Evolutionary conservation across 2,329 filamentous ascomycete species (phyloP).

Genomic region (Aquanectria penicillioides): DNA sequence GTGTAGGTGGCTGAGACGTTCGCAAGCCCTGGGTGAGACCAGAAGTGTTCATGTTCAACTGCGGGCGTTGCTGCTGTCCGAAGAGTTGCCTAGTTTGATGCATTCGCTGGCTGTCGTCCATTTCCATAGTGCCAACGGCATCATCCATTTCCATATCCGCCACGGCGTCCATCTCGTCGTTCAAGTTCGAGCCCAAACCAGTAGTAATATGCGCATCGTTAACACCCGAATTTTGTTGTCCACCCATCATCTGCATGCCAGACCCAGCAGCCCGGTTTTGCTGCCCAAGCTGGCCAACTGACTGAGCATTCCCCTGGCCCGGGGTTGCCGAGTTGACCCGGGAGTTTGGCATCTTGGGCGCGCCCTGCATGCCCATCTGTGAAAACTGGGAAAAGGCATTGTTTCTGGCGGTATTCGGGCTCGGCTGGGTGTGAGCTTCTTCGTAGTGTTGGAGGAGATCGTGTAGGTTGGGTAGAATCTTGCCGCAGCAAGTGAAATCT

Average conservation of each 20-base stretch:
- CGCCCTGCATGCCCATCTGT: conserved; percentile 46
- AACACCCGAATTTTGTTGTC: conserved; percentile 39
- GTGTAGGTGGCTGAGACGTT: conserved; percentile 87
- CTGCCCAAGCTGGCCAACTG: conserved; percentile 47
- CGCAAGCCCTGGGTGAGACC: conserved; percentile 81
- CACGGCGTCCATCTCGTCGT: conserved; percentile 81
- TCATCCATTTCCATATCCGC: conserved; percentile 99
- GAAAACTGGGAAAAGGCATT: conserved; percentile 54
- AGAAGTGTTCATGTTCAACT: conserved; percentile 83
- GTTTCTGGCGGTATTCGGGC: conserved; percentile 53
- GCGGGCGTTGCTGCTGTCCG: conserved; percentile 71
- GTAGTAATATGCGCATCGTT: conserved; percentile 53
- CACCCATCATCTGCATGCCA: conserved; percentile 55
- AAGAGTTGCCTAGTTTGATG: conserved; percentile 77
- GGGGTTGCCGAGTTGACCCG: conserved; percentile 44
- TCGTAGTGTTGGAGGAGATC: conserved; percentile 97
- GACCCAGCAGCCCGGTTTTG: conserved; percentile 43
- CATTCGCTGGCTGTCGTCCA: conserved; percentile 71
- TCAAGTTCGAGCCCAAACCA: conserved; percentile 52
- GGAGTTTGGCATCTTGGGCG: conserved; percentile 47
- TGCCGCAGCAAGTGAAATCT: conserved; percentile 95
- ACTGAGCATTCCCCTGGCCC: conserved; percentile 43
- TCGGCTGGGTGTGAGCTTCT: conserved; percentile 85
- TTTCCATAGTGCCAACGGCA: conserved; percentile 72
- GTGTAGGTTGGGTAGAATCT: conserved; percentile 89